Evolutionary conservation across 768 basidiomycete species (phyloP).

Genomic region (Leccinum subgranulosum): DNA sequence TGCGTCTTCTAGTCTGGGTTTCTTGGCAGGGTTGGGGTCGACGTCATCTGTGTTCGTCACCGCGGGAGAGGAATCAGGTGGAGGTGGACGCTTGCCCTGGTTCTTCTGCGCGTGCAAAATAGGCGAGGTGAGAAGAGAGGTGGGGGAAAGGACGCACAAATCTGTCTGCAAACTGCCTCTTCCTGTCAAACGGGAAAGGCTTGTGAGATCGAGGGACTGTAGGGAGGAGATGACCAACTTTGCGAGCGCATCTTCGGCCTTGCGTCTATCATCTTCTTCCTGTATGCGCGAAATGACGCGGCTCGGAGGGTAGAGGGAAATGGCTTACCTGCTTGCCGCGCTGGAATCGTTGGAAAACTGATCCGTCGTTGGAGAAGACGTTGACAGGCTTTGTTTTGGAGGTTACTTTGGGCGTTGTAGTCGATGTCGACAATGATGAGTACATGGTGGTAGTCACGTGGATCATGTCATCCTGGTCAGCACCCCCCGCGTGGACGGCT

Average conservation of each 20-base stretch:
- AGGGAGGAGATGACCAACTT: background rate
- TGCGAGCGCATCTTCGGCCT: too few species aligned
- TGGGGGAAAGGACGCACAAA: slow-evolving; percentile 41
- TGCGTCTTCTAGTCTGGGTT: slow-evolving; percentile 32
- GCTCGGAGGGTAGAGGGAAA: background rate
- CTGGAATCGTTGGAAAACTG: slow-evolving; percentile 64
- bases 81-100: slow-evolving; percentile 51
- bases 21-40: slow-evolving; percentile 35
- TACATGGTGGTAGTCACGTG: too few species aligned
- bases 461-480: background rate
- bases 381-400: slow-evolving; percentile 48
- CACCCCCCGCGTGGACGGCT: slow-evolving; percentile 53
- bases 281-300: slow-evolving; percentile 14
- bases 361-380: slow-evolving; percentile 69
- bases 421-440: too few species aligned
- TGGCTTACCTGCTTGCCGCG: slow-evolving; percentile 49
- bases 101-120: slow-evolving; percentile 42
- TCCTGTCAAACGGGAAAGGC: too few species aligned
- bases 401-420: slow-evolving; percentile 11
- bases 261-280: slow-evolving; percentile 59
- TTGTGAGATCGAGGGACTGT: background rate
- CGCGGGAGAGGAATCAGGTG: slow-evolving; percentile 38
- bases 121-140: too few species aligned
- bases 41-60: slow-evolving; percentile 33
- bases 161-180: slow-evolving; percentile 56